Evolutionary conservation across 495 filamentous ascomycete genomes (phyloP).

Genomic region (Parathielavia appendiculata): DNA sequence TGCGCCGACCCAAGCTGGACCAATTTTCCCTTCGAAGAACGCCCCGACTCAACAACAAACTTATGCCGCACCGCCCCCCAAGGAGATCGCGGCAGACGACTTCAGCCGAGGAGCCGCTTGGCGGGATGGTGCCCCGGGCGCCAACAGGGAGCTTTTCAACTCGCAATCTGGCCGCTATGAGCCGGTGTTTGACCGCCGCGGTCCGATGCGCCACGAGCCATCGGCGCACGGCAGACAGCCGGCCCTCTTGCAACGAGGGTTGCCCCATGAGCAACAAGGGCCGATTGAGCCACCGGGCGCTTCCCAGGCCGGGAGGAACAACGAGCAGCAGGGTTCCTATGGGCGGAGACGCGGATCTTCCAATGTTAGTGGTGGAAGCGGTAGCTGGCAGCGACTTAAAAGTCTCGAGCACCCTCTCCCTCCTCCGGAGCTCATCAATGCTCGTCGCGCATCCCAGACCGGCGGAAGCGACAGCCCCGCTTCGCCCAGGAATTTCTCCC

Average conservation of each 20-base stretch:
- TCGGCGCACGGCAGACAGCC: constrained; percentile 60
- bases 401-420: constrained; percentile 44
- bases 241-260: constrained; percentile 68
- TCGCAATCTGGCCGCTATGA: constrained; percentile 93
- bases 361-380: constrained; percentile 89
- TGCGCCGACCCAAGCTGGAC: constrained; percentile 21
- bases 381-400: constrained; percentile 49
- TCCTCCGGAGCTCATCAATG: constrained; percentile 41
- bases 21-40: constrained; percentile 34
- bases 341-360: constrained; percentile 83
- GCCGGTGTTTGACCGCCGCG: constrained; percentile 73
- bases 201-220: constrained; percentile 51
- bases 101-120: constrained; percentile 76
- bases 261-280: constrained; percentile 50
- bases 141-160: constrained; percentile 79
- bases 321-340: constrained; percentile 65
- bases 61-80: constrained; percentile 47
- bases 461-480: constrained; percentile 44
- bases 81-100: constrained; percentile 91
- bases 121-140: constrained; percentile 57
- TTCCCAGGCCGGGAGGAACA: constrained; percentile 76
- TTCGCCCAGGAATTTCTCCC: constrained; percentile 43
- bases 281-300: constrained; percentile 88
- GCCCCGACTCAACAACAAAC: constrained; percentile 12
- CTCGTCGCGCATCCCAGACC: constrained; percentile 42